Base-by-base conservation (phyloP, 169 alveolate species). In the Plasmodium fragile region DNA sequence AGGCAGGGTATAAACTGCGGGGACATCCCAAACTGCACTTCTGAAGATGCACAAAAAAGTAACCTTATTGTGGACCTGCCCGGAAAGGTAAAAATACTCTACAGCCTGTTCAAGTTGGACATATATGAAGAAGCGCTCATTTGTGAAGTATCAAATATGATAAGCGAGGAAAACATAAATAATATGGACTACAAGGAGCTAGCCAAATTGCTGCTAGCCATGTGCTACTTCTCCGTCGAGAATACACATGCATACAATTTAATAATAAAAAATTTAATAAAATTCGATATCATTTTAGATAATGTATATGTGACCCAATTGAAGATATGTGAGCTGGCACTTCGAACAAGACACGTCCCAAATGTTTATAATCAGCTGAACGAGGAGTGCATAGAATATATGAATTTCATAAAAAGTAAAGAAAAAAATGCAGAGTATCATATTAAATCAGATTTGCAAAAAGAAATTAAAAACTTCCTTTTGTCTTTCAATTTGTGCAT, bases 311-410 rank as follows among this genome's bases (percentile, higher is more conserved):
- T 83, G 25, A 82, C 87, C 53, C 92, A 93, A 52, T 72, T 93
- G 28, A 78, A 93, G 52, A 93, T 84, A 13, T 78, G 87, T 32
- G 92, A 93, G 65, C 39, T 89, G 4, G 69, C 92, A 11, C 39
- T 93, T 18, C 80, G 94, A 77, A 87, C 90, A 1, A 55, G 52
- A 45, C 94, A 90, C 41, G 94, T 90, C 1, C 94, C 94, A 8
- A 90, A 90, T 90, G 84, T 83, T 13, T 81, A 84, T 43, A 65
- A 70, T 18, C n/a, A 43, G 18, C 30, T 93, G 53, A 69, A 85
- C 25, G 43, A 2, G 30, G 93, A 85, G 79, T 85, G 87, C 59
- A 32, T 32, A 22, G 93, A 85, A 22, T 85, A 85, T 75, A 73
- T 85, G 70, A 52, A 53, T 73, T 85, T 8, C 41, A 73, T 85